Evolutionary conservation across 1,284 basidiomycete genomes (phyloP), one percentile per base, ranked within the genome.

Genomic region (Xanthoconium separans): DNA sequence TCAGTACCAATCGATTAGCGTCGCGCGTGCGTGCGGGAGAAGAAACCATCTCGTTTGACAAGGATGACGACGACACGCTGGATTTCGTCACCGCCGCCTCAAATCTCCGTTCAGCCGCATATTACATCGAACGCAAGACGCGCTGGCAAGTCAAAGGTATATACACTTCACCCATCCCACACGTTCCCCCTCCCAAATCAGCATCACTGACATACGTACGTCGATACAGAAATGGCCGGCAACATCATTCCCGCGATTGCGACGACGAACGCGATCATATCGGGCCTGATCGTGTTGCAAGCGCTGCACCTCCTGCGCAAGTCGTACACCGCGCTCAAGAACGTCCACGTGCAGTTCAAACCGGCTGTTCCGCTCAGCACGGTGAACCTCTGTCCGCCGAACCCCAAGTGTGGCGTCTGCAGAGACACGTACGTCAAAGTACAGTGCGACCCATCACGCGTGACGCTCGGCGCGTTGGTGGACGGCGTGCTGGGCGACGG

Each of bases 221-320:
- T 13, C 1, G 12, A 20, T 4, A 22, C 29, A 95, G 95, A 98
- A 75, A 98, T 98, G 92, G 97, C 97, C 0, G 96, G 97, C 12
- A 99, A 99, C 74, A 99, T 99, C 69, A 98, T 97, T 58, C 97
- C 97, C 1, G 97, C 97, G 2, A 98, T 99, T 62, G 97, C 97
- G 2, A 98, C 97, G 0, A 99, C 97, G 9, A 99, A 99, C 70
- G 97, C 97, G 13, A 92, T 99, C 71, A 87, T 98, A 59, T 91
- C 97, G 0, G 97, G 95, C 0, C 77, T 97, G 34, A 93, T 98
- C 61, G 94, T 98, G 16, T 79, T 98, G 46, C 95, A 98, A 72
- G 91, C 95, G 0, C 74, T 98, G 13, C 87, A 94, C 55, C 78
- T 97, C 29, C 79, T 98, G 34, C 80, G 81, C 29, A 81, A 82